phyloP scores from a whole-genome alignment of 176 grass and related monocot genomes.

The Cymbopogon citratus region DNA sequence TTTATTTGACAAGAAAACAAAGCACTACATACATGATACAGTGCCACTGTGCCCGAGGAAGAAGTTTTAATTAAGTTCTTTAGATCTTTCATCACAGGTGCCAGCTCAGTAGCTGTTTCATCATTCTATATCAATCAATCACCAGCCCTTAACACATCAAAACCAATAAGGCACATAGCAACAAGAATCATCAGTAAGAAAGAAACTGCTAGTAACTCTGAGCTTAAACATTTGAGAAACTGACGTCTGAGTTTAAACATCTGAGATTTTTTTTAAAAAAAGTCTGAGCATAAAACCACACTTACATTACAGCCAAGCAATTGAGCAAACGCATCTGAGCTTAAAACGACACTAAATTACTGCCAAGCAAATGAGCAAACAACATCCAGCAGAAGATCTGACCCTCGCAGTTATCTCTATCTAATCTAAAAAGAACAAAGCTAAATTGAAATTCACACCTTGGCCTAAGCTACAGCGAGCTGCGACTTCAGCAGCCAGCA shows the following conservation, averaged over 20 bases:
- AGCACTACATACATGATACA: neutral
- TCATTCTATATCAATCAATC: neutral
- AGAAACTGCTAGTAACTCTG: neutral
- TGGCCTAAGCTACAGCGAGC: neutral
- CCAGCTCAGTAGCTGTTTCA: neutral
- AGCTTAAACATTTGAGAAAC: neutral
- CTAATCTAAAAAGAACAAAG: too few species aligned
- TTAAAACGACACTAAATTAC: too few species aligned
- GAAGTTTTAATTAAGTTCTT: neutral
- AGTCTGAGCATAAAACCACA: too few species aligned
- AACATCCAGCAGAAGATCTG: too few species aligned
- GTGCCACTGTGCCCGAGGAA: neutral
- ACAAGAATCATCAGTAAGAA: neutral
- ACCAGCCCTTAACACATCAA: neutral
- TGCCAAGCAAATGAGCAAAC: too few species aligned
- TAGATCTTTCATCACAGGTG: neutral
- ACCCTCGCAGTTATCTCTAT: too few species aligned
- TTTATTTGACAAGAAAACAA: too few species aligned
- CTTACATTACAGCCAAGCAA: too few species aligned
- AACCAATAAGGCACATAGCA: neutral
- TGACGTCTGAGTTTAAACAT: neutral
- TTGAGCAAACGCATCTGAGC: too few species aligned
- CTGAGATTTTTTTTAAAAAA: too few species aligned
- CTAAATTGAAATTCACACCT: too few species aligned
- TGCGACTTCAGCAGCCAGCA: neutral